phyloP scores from a whole-genome alignment of 768 basidiomycete genomes.

The Collybia mongolica region DNA sequence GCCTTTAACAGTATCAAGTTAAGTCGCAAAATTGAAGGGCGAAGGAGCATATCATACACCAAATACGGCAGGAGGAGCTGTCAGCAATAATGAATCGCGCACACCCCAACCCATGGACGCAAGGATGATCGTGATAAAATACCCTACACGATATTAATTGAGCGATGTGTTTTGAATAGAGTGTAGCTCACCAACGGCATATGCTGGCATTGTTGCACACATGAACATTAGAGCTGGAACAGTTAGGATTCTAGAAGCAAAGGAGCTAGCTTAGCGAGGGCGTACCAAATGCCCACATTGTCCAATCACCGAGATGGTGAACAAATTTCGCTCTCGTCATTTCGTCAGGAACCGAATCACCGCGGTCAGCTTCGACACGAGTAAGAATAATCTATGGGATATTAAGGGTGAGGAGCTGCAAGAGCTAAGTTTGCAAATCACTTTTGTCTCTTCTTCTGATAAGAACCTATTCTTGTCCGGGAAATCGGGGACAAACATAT shows the following conservation, averaged over 20 bases:
- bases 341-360: slow-evolving; percentile 34
- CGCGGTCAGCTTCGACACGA: slow-evolving; percentile 35
- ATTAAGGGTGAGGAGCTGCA: slow-evolving; percentile 4
- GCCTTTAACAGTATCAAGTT: slow-evolving; percentile 19
- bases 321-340: slow-evolving; percentile 28
- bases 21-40: not conserved
- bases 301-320: slow-evolving; percentile 34
- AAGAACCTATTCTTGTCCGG: slow-evolving; percentile 30
- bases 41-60: slow-evolving; percentile 19
- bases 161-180: too few relatives aligned
- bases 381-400: slow-evolving; percentile 15
- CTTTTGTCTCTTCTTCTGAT: slow-evolving; percentile 31
- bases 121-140: slow-evolving; percentile 36
- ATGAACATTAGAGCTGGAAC: slow-evolving; percentile 44
- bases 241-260: not conserved
- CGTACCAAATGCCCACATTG: slow-evolving; percentile 33
- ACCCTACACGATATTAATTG: slow-evolving; percentile 4
- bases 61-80: slow-evolving; percentile 32
- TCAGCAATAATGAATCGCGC: slow-evolving; percentile 27
- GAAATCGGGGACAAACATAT: slow-evolving; percentile 22
- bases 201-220: slow-evolving; percentile 48
- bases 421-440: slow-evolving; percentile 6
- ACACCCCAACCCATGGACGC: slow-evolving; percentile 30
- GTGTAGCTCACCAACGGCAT: slow-evolving; percentile 33
- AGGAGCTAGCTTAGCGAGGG: not conserved